phyloP scores from a whole-genome alignment of 2,329 filamentous ascomycete genomes.

The Dothiorella sarmentorum region DNA sequence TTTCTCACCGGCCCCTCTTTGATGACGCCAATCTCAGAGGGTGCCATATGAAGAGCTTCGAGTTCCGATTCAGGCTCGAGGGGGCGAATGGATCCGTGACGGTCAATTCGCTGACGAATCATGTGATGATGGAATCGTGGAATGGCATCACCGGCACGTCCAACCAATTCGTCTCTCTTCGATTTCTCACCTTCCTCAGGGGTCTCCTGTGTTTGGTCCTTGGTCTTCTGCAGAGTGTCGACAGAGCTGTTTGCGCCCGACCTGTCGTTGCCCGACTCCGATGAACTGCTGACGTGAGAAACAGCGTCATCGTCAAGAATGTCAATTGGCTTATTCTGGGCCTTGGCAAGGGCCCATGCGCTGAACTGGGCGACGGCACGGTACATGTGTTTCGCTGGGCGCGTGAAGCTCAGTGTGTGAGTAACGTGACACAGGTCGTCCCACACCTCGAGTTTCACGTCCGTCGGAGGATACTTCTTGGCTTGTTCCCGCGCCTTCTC shows the following conservation, averaged over 20 bases:
- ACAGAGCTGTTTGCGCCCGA: conserved; percentile 18
- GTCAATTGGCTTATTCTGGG: conserved; percentile 75
- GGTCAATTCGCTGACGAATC: conserved; percentile 84
- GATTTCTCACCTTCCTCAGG: neutral
- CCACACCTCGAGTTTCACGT: conserved; percentile 94
- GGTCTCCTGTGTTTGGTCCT: neutral
- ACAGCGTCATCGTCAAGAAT: conserved; percentile 76
- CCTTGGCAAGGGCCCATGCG: conserved; percentile 81
- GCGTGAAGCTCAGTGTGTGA: conserved; percentile 89
- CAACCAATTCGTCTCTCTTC: conserved; percentile 47
- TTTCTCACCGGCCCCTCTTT: conserved; percentile 76
- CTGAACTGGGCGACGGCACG: conserved; percentile 88
- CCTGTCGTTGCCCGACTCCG: conserved; percentile 10
- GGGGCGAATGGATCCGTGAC: conserved; percentile 69
- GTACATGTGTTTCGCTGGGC: conserved; percentile 96
- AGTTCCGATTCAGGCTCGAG: conserved; percentile 64
- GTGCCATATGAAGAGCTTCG: conserved; percentile 61
- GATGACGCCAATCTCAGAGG: conserved; percentile 69
- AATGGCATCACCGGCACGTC: conserved; percentile 81
- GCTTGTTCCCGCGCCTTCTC: conserved; percentile 61
- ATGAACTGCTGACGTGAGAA: conserved; percentile 66
- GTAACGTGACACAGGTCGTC: conserved; percentile 91
- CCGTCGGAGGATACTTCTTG: conserved; percentile 74
- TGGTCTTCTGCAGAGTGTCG: conserved; percentile 20
- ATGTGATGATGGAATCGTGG: conserved; percentile 80